Base-by-base conservation (phyloP, 2,329 filamentous ascomycete species). In the Fusarium irregulare region DNA sequence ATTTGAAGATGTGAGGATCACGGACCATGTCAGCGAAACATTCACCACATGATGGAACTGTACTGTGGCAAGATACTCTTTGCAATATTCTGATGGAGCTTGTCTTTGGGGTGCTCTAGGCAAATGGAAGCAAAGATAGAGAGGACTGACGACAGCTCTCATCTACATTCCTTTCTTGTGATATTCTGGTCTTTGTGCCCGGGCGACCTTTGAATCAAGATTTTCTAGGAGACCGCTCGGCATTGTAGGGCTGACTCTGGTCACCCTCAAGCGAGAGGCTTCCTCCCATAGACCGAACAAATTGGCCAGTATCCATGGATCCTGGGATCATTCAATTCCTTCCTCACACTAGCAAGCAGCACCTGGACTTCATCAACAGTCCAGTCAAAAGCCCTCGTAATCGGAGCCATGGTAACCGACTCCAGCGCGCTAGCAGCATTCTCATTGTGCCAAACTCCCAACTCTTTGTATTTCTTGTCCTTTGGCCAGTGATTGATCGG, bases 241-340 rank as follows among this genome's bases (percentile, higher is more conserved):
- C 21, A 21, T 21, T 4, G 3, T 21, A 21, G 21, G 21, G 21
- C 21, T 23, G 23, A 23, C 23, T 7, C 23, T 23, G 23, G 23
- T 23, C 23, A 23, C 23, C 23, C 5, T 23, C 25, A 11, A 28
- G 13, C 20, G 12, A 13, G n/a, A 41, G 49, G 34, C 7, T 30
- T 53, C 11, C 34, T 53, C 8, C 34, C 49, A 6, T 53, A 53
- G 7, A 53, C 37, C 0, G 49, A 53, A 14, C 49, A 53, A 12
- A 68, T 66, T 6, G 55, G 56, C 44, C 46, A 63, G 14, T 69
- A 66, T 1, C 49, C 66, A 45, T 69, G 66, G 5, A 69, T 56
- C 11, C 13, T 56, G 2, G 50, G 32, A 7, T 60, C 34, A 8
- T 57, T 66, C 7, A 66, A 42, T 3, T 69, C 63, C 5, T 53